These are phyloP conservation scores for Verticillium dahliae DNA, from an alignment of 2,329 filamentous ascomycete genomes.

Conservation along the genomic window DNA sequence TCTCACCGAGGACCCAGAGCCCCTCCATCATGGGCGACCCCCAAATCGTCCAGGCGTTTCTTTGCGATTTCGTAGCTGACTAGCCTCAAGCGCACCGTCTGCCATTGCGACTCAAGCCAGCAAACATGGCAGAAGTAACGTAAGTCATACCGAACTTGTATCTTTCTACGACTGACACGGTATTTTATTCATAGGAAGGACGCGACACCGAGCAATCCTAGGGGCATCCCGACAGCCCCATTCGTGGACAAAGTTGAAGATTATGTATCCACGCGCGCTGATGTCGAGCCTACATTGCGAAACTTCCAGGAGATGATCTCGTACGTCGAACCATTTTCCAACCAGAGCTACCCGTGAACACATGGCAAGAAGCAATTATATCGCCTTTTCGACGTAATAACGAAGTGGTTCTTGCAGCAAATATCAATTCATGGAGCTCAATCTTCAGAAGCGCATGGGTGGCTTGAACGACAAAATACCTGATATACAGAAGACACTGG, in stretches of 20 bases:
- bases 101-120: not conserved
- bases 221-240: constrained; percentile 76
- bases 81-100: no score
- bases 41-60: no score
- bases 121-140: not conserved
- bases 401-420: constrained; percentile 53
- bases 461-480: constrained; percentile 93
- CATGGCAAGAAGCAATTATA: no score
- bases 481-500: constrained; percentile 92
- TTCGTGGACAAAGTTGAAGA: constrained; percentile 87
- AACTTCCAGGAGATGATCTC: constrained; percentile 93
- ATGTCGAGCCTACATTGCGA: constrained; percentile 74
- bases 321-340: constrained; percentile 33
- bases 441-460: constrained; percentile 74
- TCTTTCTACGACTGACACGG: not conserved
- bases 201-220: constrained; percentile 61
- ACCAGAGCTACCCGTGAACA: no score
- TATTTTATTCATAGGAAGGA: constrained; percentile 31
- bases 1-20: no score
- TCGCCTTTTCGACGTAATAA: no score
- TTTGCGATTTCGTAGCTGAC: no score
- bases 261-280: constrained; percentile 70
- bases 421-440: constrained; percentile 99
- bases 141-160: not conserved
- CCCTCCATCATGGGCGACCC: no score